Base-by-base conservation (phyloP, 768 basidiomycete species). In the Russula griseocarnosa region DNA sequence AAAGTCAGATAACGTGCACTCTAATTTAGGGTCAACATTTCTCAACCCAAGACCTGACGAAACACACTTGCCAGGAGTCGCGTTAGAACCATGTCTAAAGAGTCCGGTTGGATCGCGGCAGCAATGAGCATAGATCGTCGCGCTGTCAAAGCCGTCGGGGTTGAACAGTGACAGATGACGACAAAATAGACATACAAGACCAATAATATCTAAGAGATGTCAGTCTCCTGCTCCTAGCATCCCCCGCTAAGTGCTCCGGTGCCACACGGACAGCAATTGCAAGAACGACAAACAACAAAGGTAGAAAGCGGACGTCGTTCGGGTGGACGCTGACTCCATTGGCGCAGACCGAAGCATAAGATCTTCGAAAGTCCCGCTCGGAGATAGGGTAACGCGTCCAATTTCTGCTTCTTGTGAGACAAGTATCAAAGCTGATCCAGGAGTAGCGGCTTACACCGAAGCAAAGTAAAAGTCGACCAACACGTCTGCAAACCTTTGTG, bases 361-460 rank as follows among this genome's bases (percentile, higher is more conserved):
- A 81, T 32, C 79, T 70, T 46, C 93, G 83, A 72, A 97, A 95
- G 66, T 90, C 87, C 55, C 80, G 80, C 69, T 95, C 94, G 32
- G 90, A 91, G 18, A 96, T 81, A 55, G 94, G 94, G 75, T 96
- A 96, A 47, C 94, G 85, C 24, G 93, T 93, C 86, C 92, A 94
- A 71, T 97, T 96, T 72, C 94, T 92, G 51, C 62, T 50, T 62
- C 8, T 28, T 60, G 66, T 52, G 62, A 64, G 60, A 69, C 53
- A 62, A 58, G 53, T 40, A 65, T 36, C 13, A 53, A 18, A 5
- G 8, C 49, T 49, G 42, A 62, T 61, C 56, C 56, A 44, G 55
- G 36, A 44, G 13, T 38, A 60, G 34, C 13, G 16, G 73, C 86
- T 69, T 70, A 91, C 90, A 92, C 83, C 14, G 83, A 78, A 34